phyloP scores from a whole-genome alignment of 768 basidiomycete genomes.

The Rhodotorula kratochvilovae region DNA sequence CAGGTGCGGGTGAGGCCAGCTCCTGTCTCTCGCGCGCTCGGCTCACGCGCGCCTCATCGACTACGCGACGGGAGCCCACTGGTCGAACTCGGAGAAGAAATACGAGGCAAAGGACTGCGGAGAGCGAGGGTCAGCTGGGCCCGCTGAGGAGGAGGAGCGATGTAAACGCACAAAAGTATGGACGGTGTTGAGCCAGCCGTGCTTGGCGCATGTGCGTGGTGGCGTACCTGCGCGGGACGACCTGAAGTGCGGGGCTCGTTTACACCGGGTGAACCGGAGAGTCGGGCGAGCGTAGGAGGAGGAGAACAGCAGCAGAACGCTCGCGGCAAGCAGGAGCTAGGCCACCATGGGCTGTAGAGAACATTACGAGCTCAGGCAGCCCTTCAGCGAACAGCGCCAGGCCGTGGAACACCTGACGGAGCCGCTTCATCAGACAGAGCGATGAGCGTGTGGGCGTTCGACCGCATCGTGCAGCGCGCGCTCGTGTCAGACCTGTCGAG shows the following conservation, averaged over 20 bases:
- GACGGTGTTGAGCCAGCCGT: constrained; percentile 82
- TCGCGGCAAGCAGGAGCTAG: background rate
- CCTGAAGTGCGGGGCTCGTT: constrained; percentile 22
- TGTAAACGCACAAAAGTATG: constrained; percentile 70
- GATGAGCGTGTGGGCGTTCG: too few relatives aligned
- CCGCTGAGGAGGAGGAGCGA: too few relatives aligned
- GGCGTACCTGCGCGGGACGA: constrained; percentile 55
- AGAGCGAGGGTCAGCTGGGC: constrained; percentile 46
- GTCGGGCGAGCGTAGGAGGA: background rate
- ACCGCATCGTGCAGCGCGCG: too few relatives aligned
- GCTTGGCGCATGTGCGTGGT: constrained; percentile 69
- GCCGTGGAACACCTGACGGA: too few relatives aligned
- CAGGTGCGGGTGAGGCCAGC: background rate
- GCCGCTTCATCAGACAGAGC: too few relatives aligned
- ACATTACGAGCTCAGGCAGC: too few relatives aligned
- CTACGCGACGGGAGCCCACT: constrained; percentile 73
- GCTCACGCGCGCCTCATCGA: constrained; percentile 60
- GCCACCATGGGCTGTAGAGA: too few relatives aligned
- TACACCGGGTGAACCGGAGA: background rate
- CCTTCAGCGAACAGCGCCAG: too few relatives aligned
- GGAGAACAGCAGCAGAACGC: background rate
- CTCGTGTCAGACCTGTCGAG: too few relatives aligned
- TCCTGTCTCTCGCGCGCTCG: background rate
- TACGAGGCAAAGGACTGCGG: constrained; percentile 54
- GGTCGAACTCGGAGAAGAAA: constrained; percentile 55